These are phyloP conservation scores for Lachancea sp. DNA, from an alignment of 805 yeast species.

Conservation along the genomic window DNA sequence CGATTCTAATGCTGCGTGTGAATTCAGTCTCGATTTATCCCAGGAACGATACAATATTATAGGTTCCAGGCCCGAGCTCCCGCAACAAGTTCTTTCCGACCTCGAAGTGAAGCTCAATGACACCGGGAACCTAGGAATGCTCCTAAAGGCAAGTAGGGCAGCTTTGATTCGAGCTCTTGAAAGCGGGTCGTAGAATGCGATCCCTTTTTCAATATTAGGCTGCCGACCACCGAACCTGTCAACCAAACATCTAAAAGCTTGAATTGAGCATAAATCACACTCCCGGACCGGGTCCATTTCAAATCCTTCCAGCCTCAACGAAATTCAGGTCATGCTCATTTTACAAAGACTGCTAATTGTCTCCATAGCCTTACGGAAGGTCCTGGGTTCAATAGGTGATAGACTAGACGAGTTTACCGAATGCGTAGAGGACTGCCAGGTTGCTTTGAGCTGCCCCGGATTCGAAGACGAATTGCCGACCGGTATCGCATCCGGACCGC, in stretches of 20 bases:
- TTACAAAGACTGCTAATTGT: neutral
- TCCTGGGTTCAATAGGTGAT: constrained; percentile 53
- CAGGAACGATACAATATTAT: constrained; percentile 36
- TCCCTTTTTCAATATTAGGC: neutral
- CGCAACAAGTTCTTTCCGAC: constrained; percentile 11
- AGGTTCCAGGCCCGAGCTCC: constrained; percentile 36
- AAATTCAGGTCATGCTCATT: neutral
- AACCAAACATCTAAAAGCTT: no score
- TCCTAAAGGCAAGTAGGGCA: constrained; percentile 18
- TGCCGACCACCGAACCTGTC: no score
- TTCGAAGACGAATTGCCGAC: neutral
- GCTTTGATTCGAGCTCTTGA: constrained; percentile 7
- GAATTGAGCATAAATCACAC: no score
- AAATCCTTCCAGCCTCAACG: no score
- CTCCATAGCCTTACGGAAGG: neutral
- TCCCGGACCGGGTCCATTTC: no score
- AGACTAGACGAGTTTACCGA: constrained; percentile 48
- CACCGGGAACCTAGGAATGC: constrained; percentile 15
- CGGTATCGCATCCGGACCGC: neutral
- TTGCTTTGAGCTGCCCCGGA: constrained; percentile 18
- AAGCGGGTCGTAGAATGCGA: constrained; percentile 1
- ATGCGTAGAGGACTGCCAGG: constrained; percentile 49
- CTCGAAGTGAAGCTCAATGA: constrained; percentile 13
- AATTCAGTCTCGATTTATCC: constrained; percentile 42
- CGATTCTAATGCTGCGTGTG: constrained; percentile 37